These are phyloP conservation scores for Rosa chinensis DNA, from an alignment of 306 rosid species.

Conservation along the genomic window DNA sequence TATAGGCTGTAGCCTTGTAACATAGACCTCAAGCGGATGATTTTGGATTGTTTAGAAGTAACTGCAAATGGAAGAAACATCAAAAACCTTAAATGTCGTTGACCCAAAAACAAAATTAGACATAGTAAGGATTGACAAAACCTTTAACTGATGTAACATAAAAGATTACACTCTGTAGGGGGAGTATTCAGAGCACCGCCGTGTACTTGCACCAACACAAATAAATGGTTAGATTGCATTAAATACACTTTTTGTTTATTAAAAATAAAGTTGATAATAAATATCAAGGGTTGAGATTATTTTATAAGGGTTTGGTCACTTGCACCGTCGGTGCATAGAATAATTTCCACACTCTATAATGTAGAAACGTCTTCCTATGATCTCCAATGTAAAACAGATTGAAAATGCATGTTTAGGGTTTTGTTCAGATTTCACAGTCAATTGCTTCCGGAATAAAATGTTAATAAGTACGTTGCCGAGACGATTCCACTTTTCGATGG, in stretches of 20 bases:
- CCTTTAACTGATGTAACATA: not conserved
- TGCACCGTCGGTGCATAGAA: too few species aligned
- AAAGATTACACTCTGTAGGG: not conserved
- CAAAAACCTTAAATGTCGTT: not conserved
- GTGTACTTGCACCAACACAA: too few species aligned
- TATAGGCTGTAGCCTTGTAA: too few species aligned
- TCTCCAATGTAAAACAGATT: not conserved
- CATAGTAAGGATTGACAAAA: not conserved
- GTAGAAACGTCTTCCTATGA: not conserved
- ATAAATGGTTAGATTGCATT: too few species aligned
- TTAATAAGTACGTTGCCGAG: not conserved
- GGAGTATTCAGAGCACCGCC: too few species aligned
- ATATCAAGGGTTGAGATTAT: too few species aligned
- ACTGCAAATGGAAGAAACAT: not conserved
- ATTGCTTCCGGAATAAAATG: not conserved
- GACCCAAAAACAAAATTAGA: not conserved
- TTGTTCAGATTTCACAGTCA: not conserved
- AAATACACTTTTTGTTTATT: too few species aligned
- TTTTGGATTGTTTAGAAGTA: not conserved
- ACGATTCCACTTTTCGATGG: not conserved
- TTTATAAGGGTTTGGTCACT: too few species aligned
- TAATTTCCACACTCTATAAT: too few species aligned
- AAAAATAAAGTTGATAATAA: too few species aligned
- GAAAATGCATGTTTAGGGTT: not conserved
- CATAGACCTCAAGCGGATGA: not conserved